A percentile compares a stretch with the other conserved stretches of the same genome.
phyloP scores from a whole-genome alignment of 176 grass and related monocot genomes.

The Oropetium thomaeum region DNA sequence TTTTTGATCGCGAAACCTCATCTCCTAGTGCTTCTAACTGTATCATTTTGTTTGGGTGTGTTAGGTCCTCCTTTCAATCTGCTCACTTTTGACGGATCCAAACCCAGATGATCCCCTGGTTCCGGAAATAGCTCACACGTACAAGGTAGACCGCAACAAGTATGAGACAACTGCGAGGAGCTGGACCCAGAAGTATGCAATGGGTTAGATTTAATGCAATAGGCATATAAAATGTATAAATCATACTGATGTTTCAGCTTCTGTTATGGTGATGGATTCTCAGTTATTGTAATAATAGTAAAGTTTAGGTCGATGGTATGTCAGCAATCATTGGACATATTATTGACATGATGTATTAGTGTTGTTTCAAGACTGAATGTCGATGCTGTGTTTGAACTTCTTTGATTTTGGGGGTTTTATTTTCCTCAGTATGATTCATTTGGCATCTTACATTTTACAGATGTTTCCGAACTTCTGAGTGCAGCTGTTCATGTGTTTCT shows the following conservation, averaged over 20 bases:
- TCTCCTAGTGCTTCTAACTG: neutral
- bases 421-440: neutral
- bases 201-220: slow-evolving; percentile 40
- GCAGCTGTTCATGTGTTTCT: too few species aligned
- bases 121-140: slow-evolving; percentile 81
- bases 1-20: too few species aligned
- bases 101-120: slow-evolving; percentile 74
- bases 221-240: neutral
- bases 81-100: slow-evolving; percentile 66
- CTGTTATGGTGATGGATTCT: neutral
- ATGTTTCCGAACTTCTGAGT: too few species aligned
- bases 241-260: neutral
- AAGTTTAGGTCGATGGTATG: neutral
- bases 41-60: neutral
- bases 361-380: neutral
- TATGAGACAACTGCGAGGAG: slow-evolving; percentile 65
- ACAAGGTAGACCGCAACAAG: slow-evolving; percentile 57
- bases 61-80: slow-evolving; percentile 70
- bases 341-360: neutral
- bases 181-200: slow-evolving; percentile 85
- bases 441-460: too few species aligned
- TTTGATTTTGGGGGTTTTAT: neutral
- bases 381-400: neutral
- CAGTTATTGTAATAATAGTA: neutral
- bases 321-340: neutral